Percentiles rank a stretch among this genome's conserved stretches.
These are phyloP conservation scores for Cylindrodendrum hubeiense DNA, from an alignment of 2,329 filamentous ascomycete genomes.

Conservation along the genomic window DNA sequence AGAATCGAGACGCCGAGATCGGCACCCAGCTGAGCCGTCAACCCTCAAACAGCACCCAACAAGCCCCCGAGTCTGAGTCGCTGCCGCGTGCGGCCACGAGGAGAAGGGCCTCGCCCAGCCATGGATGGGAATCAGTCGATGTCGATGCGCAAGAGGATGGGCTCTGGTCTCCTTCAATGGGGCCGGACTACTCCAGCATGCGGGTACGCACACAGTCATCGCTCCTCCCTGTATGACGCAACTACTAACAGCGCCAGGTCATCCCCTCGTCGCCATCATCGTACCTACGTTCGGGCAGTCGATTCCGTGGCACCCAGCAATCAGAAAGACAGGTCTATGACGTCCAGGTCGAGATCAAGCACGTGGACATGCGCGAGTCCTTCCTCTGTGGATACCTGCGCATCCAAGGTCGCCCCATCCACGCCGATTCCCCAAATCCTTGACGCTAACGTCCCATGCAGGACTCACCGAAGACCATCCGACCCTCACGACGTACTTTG, in stretches of 20 bases:
- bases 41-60: conserved; percentile 34
- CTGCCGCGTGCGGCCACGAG: conserved; percentile 25
- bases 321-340: conserved; percentile 95
- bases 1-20: conserved; percentile 47
- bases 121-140: conserved; percentile 41
- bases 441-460: conserved; percentile 53
- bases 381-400: conserved; percentile 95
- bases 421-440: not conserved
- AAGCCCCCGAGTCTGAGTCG: conserved; percentile 34
- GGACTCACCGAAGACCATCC: conserved; percentile 95
- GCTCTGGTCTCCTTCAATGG: conserved; percentile 52
- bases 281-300: conserved; percentile 87
- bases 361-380: conserved; percentile 94
- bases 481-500: conserved; percentile 97
- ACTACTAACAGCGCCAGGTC: conserved; percentile 61
- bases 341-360: conserved; percentile 96
- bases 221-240: conserved; percentile 12
- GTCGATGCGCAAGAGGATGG: conserved; percentile 45
- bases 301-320: conserved; percentile 90
- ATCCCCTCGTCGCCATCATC: conserved; percentile 86
- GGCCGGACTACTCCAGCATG: conserved; percentile 52
- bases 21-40: conserved; percentile 40
- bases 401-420: conserved; percentile 80
- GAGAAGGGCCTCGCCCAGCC: conserved; percentile 31
- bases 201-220: conserved; percentile 46